Evolutionary conservation across 371 early-diverging fungal genomes (phyloP).

Genomic region (Mucor lusitanicus): DNA sequence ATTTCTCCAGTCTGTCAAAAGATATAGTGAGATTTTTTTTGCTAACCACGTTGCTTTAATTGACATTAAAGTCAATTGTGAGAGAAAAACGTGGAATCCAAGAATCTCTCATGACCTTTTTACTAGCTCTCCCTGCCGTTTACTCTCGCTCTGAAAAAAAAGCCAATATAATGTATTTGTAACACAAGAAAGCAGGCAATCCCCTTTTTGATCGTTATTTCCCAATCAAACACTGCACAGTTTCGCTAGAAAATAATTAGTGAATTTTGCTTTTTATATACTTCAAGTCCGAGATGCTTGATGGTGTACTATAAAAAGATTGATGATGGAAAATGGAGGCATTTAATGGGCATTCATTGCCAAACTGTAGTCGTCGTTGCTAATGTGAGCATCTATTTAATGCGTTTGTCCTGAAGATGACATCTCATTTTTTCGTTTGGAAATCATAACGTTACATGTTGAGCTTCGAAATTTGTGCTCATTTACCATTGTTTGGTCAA

Average conservation of each 20-base stretch:
- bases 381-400: neutral
- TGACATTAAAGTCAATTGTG: neutral
- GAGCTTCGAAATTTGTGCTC: neutral
- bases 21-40: neutral
- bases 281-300: neutral
- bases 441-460: neutral
- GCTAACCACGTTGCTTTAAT: neutral
- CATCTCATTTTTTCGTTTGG: neutral
- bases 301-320: neutral
- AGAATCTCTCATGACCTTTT: slow-evolving; percentile 4
- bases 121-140: neutral
- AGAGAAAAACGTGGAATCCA: neutral
- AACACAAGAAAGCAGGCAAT: neutral
- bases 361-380: neutral
- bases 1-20: neutral
- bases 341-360: neutral
- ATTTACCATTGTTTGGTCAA: neutral
- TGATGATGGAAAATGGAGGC: neutral
- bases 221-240: neutral
- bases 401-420: neutral
- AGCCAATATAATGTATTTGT: neutral
- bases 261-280: neutral
- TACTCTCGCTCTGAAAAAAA: neutral
- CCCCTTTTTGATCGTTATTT: neutral
- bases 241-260: neutral